Conservation (phyloP, 2,329 filamentous ascomycete genomes). For the Ophiostoma ulmi region DNA sequence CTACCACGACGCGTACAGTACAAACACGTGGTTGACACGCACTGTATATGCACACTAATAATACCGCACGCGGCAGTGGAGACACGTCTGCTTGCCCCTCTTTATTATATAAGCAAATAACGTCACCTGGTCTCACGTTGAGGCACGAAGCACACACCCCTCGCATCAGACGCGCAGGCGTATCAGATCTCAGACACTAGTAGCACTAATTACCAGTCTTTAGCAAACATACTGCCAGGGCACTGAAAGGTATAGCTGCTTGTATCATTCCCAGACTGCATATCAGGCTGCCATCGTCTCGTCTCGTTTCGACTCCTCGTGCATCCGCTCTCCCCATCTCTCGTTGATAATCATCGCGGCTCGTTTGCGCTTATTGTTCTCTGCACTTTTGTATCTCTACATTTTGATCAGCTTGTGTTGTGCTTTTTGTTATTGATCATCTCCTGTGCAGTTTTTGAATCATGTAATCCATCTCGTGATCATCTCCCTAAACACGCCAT, state of each 20-base stretch:
- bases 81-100: background rate
- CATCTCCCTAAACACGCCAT: background rate
- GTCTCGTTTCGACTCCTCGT: background rate
- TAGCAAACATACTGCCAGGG: background rate
- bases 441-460: background rate
- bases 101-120: background rate
- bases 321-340: background rate
- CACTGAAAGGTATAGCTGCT: background rate
- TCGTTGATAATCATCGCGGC: background rate
- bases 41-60: background rate
- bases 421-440: background rate
- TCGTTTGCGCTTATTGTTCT: background rate
- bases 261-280: background rate
- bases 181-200: background rate
- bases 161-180: background rate
- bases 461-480: background rate
- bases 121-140: background rate
- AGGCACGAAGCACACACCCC: background rate
- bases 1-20: background rate
- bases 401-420: background rate
- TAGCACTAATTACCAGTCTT: too few species aligned
- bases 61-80: background rate
- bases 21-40: background rate
- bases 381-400: background rate
- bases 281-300: background rate